Evolutionary conservation across 768 basidiomycete genomes (phyloP), one percentile per base, ranked within the genome.

Genomic region (Neoboletus brunneissimus): DNA sequence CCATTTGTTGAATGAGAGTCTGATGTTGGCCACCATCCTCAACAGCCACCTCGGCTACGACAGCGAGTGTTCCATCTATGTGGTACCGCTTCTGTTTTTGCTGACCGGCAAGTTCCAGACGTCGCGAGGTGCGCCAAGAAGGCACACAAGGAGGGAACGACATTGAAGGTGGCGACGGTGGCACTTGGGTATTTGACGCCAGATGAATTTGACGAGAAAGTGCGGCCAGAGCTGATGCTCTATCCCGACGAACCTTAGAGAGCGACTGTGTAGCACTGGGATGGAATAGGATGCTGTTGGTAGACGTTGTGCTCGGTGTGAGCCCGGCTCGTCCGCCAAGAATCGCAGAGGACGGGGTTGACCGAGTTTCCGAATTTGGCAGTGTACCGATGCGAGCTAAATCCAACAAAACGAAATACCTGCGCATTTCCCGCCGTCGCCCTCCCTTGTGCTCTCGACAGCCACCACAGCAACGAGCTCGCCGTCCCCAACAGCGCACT

Each of bases 101-200:
- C 60, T 69, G 9, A 67, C 40, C 1, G 6, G 20, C 18, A 23
- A 15, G 42, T 58, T 41, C 42, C 68, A 98, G 94, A 97, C 75
- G 97, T 98, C 48, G 97, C 97, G 48, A 94, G 91, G 76, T 93
- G 91, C 67, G 97, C 97, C 29, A 99, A 99, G 83, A 98, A 98
- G 74, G 97, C 97, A n/a, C 97, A 98, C 81, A 93, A 89, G 73
- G 94, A 99, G 75, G 97, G 97, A 27, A 91, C 87, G 48, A 98
- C 97, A 57, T 70, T 98, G 72, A 98, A 96, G 79, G 89, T 94
- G 75, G 94, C 97, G 41, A 94, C 94, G 12, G 87, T 98, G 45
- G 73, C 85, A 20, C 82, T 98, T 35, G 93, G 92, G 48, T 87
- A 91, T 73, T 72, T 98, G 65, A 89, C 89, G 1, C 78, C 85